Evolutionary conservation across 2,329 filamentous ascomycete species (phyloP), one percentile per base, ranked within the genome.

Genomic region (Simplicillium sp.): DNA sequence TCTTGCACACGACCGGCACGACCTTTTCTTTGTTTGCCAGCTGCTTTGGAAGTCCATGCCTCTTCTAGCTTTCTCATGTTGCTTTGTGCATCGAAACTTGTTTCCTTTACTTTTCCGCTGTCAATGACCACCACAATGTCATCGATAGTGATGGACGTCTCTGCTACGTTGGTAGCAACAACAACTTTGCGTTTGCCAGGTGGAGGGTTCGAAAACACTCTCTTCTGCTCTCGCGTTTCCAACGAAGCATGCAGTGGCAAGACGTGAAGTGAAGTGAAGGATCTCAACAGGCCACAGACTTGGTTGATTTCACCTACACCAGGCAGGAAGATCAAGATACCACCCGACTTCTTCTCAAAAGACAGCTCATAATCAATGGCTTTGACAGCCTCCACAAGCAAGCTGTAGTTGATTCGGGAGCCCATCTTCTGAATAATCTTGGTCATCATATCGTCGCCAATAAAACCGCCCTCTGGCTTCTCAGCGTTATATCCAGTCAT

Each of bases 81-180:
- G 57, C 84, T 94, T 47, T 83, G 76, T 0, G 87, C 79, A 57
- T 97, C 92, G 53, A 89, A 97, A 56, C 86, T 90, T 0, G 89
- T 98, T 61, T 98, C 90, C 57, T 98, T 98, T 44, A 98, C 92
- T 40, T 87, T 82, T 20, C 92, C 92, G 11, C 84, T 92, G 58
- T 98, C 92, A 47, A 98, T 90, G 36, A 98, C 92, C 2, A 87
- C 90, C 3, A 97, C 85, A 40, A 98, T 86, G 56, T 98, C 92
- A 56, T 96, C 89, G 45, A 98, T 98, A 0, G 92, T 98, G 58
- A 98, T 97, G 2, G 92, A 97, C 0, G 92, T 98, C 60, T 98
- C 92, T 2, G 92, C 92, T 3, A 98, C 90, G 54, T 98, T 98
- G 35, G 92, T 98, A 1, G 92, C 87, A 7, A 90, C 86, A 29